Evolutionary conservation across 257 asterid genomes (phyloP).

Genomic region (Coffea eugenioides): DNA sequence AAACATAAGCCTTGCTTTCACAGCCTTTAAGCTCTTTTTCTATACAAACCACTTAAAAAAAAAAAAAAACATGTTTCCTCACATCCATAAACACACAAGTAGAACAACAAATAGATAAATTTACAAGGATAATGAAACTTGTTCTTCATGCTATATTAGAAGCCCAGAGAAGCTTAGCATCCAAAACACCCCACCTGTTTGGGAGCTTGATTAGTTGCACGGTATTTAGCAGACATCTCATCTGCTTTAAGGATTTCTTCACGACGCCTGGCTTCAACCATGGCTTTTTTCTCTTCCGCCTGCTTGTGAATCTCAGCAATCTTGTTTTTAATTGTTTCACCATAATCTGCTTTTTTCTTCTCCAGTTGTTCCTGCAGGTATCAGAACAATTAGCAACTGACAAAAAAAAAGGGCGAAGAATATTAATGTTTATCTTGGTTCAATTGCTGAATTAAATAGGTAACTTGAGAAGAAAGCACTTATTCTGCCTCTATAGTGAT

Average conservation of each 20-base stretch:
- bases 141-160: constrained; percentile 2
- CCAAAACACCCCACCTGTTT: constrained; percentile 67
- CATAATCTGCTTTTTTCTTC: constrained; percentile 72
- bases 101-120: constrained; percentile 2
- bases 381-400: not conserved
- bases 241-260: constrained; percentile 63
- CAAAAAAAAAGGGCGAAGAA: no score
- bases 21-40: constrained; percentile 3
- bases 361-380: constrained; percentile 56
- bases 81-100: constrained; percentile 11
- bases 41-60: constrained; percentile 7
- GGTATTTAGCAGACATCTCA: constrained; percentile 64
- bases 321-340: constrained; percentile 63
- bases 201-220: constrained; percentile 62
- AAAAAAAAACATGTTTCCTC: not conserved
- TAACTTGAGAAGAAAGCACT: not conserved
- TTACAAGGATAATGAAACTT: constrained; percentile 19
- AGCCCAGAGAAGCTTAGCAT: constrained; percentile 14
- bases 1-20: constrained; percentile 11
- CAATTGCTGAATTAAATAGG: not conserved
- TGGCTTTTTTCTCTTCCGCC: constrained; percentile 79
- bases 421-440: not conserved
- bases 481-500: not conserved
- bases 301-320: constrained; percentile 64
- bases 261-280: constrained; percentile 51